phyloP scores from a whole-genome alignment of 164 flowering plant genomes.

The Taxillus chinensis region DNA sequence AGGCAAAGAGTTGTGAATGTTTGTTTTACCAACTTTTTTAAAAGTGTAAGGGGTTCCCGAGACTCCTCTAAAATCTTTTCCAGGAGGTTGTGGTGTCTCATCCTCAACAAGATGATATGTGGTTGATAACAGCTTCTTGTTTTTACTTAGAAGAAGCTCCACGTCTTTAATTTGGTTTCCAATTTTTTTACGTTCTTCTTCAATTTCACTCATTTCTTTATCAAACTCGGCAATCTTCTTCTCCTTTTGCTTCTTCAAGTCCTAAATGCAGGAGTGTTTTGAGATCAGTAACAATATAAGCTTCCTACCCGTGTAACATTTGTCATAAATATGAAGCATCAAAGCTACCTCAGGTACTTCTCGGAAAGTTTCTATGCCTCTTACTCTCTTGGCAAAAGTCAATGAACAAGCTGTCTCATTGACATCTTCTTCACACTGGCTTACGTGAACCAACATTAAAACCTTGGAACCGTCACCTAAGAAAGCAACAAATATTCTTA shows the following conservation, averaged over 20 bases:
- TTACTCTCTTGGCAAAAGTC: constrained; percentile 61
- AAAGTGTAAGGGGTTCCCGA: constrained; percentile 18
- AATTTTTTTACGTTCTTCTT: constrained; percentile 45
- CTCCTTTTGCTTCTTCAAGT: constrained; percentile 38
- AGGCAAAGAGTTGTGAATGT: constrained; percentile 30
- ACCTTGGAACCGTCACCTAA: constrained; percentile 69
- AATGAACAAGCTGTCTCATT: constrained; percentile 64
- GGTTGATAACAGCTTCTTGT: constrained; percentile 29
- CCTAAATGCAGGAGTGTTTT: constrained; percentile 22
- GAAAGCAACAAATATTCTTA: neutral
- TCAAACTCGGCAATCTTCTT: constrained; percentile 38
- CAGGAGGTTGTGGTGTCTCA: constrained; percentile 16
- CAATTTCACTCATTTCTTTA: constrained; percentile 45
- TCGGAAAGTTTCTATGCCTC: constrained; percentile 42
- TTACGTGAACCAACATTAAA: constrained; percentile 68
- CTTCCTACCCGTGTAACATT: neutral
- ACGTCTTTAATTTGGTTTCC: constrained; percentile 31
- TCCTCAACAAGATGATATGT: constrained; percentile 19
- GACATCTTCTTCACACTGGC: constrained; percentile 58
- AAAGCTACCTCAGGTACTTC: constrained; percentile 44
- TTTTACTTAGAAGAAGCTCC: constrained; percentile 37
- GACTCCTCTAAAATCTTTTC: constrained; percentile 17
- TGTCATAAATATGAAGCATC: neutral
- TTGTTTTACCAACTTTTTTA: constrained; percentile 17
- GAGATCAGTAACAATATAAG: neutral